Conservation (phyloP, 176 grass and related monocot genomes). For the Ensete glaucum region DNA sequence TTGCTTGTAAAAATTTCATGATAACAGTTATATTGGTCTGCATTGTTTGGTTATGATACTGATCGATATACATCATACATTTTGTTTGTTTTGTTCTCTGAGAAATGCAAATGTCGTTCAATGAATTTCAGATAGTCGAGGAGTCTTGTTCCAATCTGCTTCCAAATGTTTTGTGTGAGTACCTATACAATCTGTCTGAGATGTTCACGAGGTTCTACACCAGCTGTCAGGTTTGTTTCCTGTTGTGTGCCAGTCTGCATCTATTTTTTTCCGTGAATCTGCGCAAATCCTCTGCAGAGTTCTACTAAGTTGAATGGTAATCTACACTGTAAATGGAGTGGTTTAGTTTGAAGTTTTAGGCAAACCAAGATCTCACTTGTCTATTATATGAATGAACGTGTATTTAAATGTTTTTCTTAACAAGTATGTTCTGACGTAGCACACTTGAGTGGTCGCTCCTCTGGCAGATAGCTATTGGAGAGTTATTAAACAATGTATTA, state of each 20-base stretch:
- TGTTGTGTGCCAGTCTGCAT: background rate
- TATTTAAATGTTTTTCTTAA: too few species aligned
- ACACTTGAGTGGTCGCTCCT: too few species aligned
- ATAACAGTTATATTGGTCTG: background rate
- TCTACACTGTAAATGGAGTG: background rate
- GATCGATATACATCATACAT: background rate
- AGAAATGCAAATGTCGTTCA: background rate
- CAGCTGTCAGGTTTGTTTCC: constrained; percentile 57
- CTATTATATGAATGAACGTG: too few species aligned
- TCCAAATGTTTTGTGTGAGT: constrained; percentile 88
- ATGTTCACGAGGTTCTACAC: constrained; percentile 89
- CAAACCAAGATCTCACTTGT: too few species aligned
- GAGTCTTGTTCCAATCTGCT: constrained; percentile 78
- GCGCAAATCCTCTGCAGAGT: too few species aligned
- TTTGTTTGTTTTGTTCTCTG: background rate
- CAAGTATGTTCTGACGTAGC: too few species aligned
- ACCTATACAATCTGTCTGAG: constrained; percentile 91
- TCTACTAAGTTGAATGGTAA: background rate
- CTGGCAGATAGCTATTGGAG: background rate
- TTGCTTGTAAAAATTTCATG: too few species aligned
- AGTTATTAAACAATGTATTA: background rate
- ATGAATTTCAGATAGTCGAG: constrained; percentile 69
- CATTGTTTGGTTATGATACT: background rate
- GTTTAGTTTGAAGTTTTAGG: too few species aligned
- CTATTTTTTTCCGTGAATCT: too few species aligned